Conservation (phyloP, 192 early-diverging fungal species). For the Coemansia sp. region DNA sequence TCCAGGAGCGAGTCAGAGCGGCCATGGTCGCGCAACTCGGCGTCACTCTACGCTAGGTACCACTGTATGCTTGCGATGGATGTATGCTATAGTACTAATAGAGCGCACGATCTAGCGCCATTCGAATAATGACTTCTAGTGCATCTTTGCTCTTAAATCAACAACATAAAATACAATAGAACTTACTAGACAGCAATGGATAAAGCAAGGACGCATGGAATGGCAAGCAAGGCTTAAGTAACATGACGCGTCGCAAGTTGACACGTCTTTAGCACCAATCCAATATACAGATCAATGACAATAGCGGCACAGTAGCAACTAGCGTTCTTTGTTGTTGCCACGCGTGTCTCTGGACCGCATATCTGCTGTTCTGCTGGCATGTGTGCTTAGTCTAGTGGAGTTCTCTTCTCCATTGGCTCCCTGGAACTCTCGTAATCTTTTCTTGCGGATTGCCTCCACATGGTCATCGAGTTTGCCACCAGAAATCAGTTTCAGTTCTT, state of each 20-base stretch:
- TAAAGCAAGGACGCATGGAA: neutral
- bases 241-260: no score
- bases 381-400: neutral
- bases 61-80: neutral
- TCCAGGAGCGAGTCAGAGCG: slow-evolving; percentile 76
- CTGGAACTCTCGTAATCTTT: slow-evolving; percentile 1
- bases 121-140: neutral
- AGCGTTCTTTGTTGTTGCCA: neutral
- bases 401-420: neutral
- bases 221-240: no score
- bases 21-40: slow-evolving; percentile 64
- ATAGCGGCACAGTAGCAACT: neutral
- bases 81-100: slow-evolving; percentile 1
- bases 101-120: neutral
- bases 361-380: neutral
- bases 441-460: slow-evolving; percentile 10
- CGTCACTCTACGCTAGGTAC: slow-evolving; percentile 71
- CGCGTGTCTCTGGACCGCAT: neutral
- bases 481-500: slow-evolving; percentile 55
- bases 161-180: neutral
- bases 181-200: neutral
- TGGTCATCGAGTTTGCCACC: slow-evolving; percentile 14
- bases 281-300: no score
- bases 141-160: neutral
- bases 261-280: no score